A percentile compares a stretch with the other conserved stretches of the same genome.
phyloP scores from a whole-genome alignment of 1,284 basidiomycete species.

The Fomitopsis palustris region DNA sequence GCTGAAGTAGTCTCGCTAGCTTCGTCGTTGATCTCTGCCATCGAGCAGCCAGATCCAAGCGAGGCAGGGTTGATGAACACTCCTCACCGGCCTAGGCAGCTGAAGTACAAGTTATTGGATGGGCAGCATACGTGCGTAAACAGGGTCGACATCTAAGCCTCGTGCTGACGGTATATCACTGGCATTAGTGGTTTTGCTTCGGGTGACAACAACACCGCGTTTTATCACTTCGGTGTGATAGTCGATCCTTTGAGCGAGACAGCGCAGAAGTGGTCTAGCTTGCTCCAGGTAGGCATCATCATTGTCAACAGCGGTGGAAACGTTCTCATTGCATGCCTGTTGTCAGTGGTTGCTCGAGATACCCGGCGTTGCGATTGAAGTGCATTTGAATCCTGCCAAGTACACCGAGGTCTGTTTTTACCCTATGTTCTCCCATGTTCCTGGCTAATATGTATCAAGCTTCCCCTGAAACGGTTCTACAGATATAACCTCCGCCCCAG shows the following conservation, averaged over 20 bases:
- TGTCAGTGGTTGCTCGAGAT: conserved; percentile 55
- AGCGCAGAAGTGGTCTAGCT: conserved; percentile 81
- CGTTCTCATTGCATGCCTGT: conserved; percentile 1
- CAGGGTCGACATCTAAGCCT: neutral
- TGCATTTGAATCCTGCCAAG: conserved; percentile 73
- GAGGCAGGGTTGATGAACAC: conserved; percentile 71
- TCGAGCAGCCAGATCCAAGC: conserved; percentile 68
- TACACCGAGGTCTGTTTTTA: conserved; percentile 56
- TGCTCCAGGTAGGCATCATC: conserved; percentile 58
- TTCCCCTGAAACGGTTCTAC: conserved; percentile 95
- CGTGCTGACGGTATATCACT: neutral
- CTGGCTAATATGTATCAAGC: conserved; percentile 36
- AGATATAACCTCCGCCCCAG: conserved; percentile 66
- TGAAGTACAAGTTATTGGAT: conserved; percentile 57
- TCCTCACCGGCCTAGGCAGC: conserved; percentile 49
- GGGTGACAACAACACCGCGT: conserved; percentile 65
- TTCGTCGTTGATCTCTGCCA: conserved; percentile 67
- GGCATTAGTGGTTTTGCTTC: conserved; percentile 58
- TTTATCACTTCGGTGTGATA: conserved; percentile 73
- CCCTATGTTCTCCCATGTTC: neutral
- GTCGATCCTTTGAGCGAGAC: conserved; percentile 84
- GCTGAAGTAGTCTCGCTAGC: conserved; percentile 61
- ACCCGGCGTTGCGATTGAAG: conserved; percentile 63
- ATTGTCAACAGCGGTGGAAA: too few species aligned
- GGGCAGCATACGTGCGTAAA: conserved; percentile 56